phyloP scores from a whole-genome alignment of 805 yeast genomes.

The Lipomyces yamadae region DNA sequence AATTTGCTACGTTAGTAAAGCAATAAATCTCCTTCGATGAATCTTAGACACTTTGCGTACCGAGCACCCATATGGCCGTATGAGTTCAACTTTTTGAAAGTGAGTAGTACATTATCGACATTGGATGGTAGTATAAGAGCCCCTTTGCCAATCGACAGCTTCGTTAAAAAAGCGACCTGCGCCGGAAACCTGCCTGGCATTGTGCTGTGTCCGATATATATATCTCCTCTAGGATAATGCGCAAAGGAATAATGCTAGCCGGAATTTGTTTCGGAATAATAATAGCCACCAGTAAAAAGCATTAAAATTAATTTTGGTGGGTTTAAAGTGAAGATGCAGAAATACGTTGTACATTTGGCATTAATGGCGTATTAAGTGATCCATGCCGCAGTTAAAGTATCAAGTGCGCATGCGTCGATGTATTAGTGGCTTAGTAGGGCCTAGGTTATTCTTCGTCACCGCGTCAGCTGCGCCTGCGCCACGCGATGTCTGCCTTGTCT shows the following conservation, averaged over 20 bases:
- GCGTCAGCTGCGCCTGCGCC: slow-evolving; percentile 2
- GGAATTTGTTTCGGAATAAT: too few relatives aligned
- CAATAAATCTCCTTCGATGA: neutral
- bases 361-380: too few relatives aligned
- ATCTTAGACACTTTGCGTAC: slow-evolving; percentile 10
- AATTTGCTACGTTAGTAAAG: neutral
- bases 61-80: slow-evolving; percentile 37
- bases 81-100: slow-evolving; percentile 28
- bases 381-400: too few relatives aligned
- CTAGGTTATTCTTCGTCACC: neutral
- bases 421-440: too few relatives aligned
- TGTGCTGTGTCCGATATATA: neutral
- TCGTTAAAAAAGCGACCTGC: slow-evolving; percentile 16
- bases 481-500: neutral
- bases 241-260: too few relatives aligned
- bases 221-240: too few relatives aligned
- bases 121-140: slow-evolving; percentile 20
- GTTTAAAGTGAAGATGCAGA: too few relatives aligned
- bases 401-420: too few relatives aligned
- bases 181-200: slow-evolving; percentile 13
- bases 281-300: too few relatives aligned
- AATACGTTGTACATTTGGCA: too few relatives aligned
- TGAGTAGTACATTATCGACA: slow-evolving; percentile 13
- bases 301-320: too few relatives aligned
- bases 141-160: slow-evolving; percentile 23